phyloP scores from a whole-genome alignment of 2,329 filamentous ascomycete genomes.

The Cadophora malorum region DNA sequence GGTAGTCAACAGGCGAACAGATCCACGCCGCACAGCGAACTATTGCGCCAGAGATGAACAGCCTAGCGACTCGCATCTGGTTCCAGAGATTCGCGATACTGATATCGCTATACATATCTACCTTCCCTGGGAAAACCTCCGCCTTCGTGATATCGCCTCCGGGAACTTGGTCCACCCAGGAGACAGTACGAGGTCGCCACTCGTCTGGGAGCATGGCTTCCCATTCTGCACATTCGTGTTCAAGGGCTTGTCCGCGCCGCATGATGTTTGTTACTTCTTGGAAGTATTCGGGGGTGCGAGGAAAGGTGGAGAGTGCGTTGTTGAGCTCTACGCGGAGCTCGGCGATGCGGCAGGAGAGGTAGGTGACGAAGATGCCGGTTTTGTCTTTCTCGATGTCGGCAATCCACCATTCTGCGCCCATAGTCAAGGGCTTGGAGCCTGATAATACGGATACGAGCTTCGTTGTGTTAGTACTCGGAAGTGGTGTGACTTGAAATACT shows the following conservation, averaged over 20 bases:
- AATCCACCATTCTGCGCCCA: slow-evolving; percentile 67
- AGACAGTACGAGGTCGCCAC: slow-evolving; percentile 59
- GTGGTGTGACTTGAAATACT: slow-evolving; percentile 30
- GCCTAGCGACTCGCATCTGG: slow-evolving; percentile 57
- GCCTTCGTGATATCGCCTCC: slow-evolving; percentile 58
- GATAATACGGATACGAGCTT: slow-evolving; percentile 64
- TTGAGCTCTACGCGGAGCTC: slow-evolving; percentile 63
- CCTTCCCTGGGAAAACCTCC: slow-evolving; percentile 64
- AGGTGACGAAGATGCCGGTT: slow-evolving; percentile 51
- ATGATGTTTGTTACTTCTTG: slow-evolving; percentile 59
- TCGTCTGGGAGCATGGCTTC: slow-evolving; percentile 55
- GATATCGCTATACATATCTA: slow-evolving; percentile 65
- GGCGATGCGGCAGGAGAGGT: slow-evolving; percentile 59
- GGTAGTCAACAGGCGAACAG: slow-evolving; percentile 65
- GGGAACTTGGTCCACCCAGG: slow-evolving; percentile 62
- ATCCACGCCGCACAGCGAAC: slow-evolving; percentile 67
- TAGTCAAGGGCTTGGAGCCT: slow-evolving; percentile 57
- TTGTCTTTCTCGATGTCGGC: slow-evolving; percentile 57
- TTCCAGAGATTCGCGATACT: slow-evolving; percentile 66
- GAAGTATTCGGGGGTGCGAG: slow-evolving; percentile 56
- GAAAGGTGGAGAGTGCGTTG: slow-evolving; percentile 53
- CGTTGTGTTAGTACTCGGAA: slow-evolving; percentile 58
- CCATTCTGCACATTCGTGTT: slow-evolving; percentile 60
- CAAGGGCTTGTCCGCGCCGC: slow-evolving; percentile 57
- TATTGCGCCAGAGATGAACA: slow-evolving; percentile 61